These are phyloP conservation scores for Fusarium keratoplasticum DNA, from an alignment of 2,329 filamentous ascomycete species.

Conservation along the genomic window DNA sequence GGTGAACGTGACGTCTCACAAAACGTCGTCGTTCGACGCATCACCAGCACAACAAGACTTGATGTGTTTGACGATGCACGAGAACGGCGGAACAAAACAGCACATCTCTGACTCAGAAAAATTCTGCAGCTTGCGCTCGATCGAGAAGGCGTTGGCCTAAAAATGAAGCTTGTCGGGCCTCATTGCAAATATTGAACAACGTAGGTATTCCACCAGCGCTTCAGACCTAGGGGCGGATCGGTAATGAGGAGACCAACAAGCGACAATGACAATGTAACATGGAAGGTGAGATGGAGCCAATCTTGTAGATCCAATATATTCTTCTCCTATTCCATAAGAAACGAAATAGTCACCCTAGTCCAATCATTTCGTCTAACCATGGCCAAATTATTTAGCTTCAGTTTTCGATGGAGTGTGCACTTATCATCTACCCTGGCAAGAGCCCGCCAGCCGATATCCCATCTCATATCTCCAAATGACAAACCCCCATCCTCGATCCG, in stretches of 20 bases:
- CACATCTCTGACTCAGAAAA: background rate
- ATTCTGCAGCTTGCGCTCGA: background rate
- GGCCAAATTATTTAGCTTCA: background rate
- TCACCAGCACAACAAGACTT: background rate
- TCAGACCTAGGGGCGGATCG: background rate
- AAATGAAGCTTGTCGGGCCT: background rate
- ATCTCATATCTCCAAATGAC: background rate
- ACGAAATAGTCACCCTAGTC: background rate
- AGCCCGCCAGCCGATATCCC: background rate
- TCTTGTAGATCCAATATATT: background rate
- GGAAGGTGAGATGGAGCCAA: background rate
- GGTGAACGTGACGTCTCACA: background rate
- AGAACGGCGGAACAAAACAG: background rate
- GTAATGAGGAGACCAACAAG: background rate
- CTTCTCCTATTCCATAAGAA: background rate
- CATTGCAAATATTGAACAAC: background rate
- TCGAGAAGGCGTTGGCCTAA: background rate
- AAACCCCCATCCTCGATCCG: background rate
- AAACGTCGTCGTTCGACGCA: slow-evolving; percentile 3
- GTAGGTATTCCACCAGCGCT: background rate
- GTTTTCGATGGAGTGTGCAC: background rate
- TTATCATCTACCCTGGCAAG: background rate
- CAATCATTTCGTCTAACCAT: background rate
- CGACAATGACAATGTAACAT: background rate
- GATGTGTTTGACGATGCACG: background rate